Conservation (phyloP, 768 basidiomycete genomes). For the Psilocybe sp. region DNA sequence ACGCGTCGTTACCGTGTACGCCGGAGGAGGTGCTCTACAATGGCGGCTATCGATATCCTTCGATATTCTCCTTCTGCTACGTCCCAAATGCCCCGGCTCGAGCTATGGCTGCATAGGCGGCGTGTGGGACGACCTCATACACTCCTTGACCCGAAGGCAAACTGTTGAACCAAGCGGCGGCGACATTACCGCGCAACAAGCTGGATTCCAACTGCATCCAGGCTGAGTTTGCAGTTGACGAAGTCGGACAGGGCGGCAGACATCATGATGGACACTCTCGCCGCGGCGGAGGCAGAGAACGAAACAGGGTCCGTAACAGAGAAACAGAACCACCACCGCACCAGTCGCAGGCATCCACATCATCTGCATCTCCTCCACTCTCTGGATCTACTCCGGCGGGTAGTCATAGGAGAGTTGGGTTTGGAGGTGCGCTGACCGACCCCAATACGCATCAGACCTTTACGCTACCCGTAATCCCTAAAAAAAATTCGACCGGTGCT, state of each 20-base stretch:
- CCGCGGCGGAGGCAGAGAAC: conserved; percentile 22
- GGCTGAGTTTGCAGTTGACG: conserved; percentile 67
- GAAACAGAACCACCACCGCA: conserved; percentile 44
- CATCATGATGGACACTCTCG: conserved; percentile 43
- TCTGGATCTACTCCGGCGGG: conserved; percentile 26
- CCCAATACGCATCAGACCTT: conserved; percentile 16
- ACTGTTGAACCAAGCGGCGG: conserved; percentile 81
- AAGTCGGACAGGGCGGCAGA: conserved; percentile 33
- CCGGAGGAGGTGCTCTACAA: conserved; percentile 57
- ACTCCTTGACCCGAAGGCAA: conserved; percentile 85
- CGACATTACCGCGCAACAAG: conserved; percentile 69
- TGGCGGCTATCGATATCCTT: conserved; percentile 79
- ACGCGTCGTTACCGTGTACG: conserved; percentile 55
- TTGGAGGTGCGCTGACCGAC: conserved; percentile 56
- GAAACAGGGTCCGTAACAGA: conserved; percentile 35
- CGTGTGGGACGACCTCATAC: conserved; percentile 89
- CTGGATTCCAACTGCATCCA: conserved; percentile 67
- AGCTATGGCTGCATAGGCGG: conserved; percentile 81
- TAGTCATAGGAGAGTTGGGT: conserved; percentile 57
- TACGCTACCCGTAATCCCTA: no score
- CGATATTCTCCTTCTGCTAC: conserved; percentile 83
- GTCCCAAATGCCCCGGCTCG: conserved; percentile 89
- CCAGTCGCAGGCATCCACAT: conserved; percentile 14
- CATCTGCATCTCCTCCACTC: conserved; percentile 13
- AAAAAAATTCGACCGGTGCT: conserved; percentile 40